A percentile compares a stretch with the other conserved stretches of the same genome.
Evolutionary conservation across 2,329 filamentous ascomycete species (phyloP).

Genomic region (Fusarium continuum): DNA sequence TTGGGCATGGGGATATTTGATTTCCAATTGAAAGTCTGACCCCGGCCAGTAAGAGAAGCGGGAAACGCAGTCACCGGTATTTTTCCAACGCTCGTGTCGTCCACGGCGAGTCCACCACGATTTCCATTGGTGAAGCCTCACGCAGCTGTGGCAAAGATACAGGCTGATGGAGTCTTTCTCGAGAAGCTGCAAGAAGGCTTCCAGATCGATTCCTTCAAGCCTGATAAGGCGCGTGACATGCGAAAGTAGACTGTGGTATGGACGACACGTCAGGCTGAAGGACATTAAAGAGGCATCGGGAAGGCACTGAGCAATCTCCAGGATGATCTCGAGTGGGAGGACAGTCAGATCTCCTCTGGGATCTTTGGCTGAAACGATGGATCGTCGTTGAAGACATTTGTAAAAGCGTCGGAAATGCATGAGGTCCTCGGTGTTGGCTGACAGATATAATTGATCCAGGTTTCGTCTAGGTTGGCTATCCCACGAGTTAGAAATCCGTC

Average conservation of each 20-base stretch:
- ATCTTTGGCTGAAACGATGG: background rate
- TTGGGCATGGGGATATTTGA: background rate
- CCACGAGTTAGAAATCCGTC: background rate
- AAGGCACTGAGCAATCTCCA: background rate
- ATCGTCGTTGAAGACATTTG: background rate
- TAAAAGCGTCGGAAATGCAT: background rate
- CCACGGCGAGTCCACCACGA: background rate
- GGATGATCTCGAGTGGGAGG: background rate
- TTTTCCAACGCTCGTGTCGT: background rate
- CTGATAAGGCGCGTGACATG: background rate
- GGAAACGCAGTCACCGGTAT: background rate
- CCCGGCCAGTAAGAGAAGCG: background rate
- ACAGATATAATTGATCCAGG: too few relatives aligned
- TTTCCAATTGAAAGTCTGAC: fast-evolving
- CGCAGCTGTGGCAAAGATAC: slow-evolving; percentile 9
- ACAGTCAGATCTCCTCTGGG: background rate
- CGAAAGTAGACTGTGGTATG: background rate
- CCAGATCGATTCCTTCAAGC: background rate
- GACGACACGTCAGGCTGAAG: slow-evolving; percentile 5
- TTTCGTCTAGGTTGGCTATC: background rate
- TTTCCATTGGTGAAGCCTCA: background rate
- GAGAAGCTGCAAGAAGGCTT: background rate
- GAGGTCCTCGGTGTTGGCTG: background rate
- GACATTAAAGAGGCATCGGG: background rate
- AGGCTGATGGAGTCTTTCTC: background rate